Percentiles rank a stretch among this genome's conserved stretches.
These are phyloP conservation scores for Schizophyllum commune DNA, from an alignment of 1,284 basidiomycete species.

Conservation along the genomic window DNA sequence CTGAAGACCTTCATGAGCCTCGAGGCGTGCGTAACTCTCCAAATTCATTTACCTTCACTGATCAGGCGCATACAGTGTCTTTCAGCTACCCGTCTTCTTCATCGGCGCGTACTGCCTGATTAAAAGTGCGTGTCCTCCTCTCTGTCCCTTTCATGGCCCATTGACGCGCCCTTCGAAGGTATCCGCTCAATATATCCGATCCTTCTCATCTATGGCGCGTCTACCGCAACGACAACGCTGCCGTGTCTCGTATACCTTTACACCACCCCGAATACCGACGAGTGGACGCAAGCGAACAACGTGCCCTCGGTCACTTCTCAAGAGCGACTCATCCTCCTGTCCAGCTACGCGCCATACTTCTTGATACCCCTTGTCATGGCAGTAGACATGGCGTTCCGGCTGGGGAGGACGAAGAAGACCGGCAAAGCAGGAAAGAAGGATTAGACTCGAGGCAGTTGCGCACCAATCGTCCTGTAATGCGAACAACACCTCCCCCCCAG, in stretches of 20 bases:
- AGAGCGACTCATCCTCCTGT: constrained; percentile 49
- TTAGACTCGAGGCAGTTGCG: neutral
- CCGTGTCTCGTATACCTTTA: constrained; percentile 62
- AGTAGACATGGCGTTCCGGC: constrained; percentile 57
- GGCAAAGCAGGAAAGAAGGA: constrained; percentile 16
- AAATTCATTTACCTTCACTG: neutral
- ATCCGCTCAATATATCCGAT: constrained; percentile 36
- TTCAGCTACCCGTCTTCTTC: constrained; percentile 74
- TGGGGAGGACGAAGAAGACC: constrained; percentile 13
- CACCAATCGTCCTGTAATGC: neutral
- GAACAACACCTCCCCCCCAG: neutral
- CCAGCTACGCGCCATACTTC: constrained; percentile 72
- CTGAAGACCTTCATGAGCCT: constrained; percentile 57
- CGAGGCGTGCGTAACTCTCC: constrained; percentile 38
- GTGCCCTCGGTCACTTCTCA: constrained; percentile 32
- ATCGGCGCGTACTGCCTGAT: constrained; percentile 61
- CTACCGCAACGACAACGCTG: constrained; percentile 69
- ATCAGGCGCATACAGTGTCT: constrained; percentile 33
- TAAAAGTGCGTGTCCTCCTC: constrained; percentile 36
- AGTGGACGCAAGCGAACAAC: constrained; percentile 18
- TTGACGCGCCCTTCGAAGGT: constrained; percentile 9
- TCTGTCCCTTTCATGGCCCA: neutral
- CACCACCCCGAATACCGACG: constrained; percentile 24
- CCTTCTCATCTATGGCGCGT: constrained; percentile 69
- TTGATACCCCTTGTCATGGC: constrained; percentile 65